Conservation (phyloP, 2,329 filamentous ascomycete species). For the Apiospora aurea region DNA sequence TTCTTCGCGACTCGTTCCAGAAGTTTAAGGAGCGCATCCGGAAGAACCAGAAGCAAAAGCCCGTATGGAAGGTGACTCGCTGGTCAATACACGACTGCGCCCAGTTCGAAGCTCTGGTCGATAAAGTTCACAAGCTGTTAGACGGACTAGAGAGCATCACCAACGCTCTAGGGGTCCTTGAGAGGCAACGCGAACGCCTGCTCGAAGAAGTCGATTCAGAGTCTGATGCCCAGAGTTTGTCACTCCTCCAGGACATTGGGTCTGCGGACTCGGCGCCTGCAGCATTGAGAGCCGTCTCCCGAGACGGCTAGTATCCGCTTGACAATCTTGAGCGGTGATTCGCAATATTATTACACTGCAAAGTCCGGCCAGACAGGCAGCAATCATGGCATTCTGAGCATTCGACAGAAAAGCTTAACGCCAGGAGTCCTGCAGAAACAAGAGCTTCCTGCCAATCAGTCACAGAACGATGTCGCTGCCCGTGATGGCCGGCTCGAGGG, state of each 20-base stretch:
- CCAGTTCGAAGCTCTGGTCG: conserved; percentile 33
- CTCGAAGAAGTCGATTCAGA: background rate
- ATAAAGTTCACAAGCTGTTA: conserved; percentile 31
- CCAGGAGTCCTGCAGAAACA: too few relatives aligned
- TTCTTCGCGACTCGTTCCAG: conserved; percentile 34
- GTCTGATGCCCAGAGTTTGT: background rate
- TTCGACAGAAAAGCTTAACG: too few relatives aligned
- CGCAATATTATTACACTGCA: background rate
- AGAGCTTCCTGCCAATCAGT: too few relatives aligned
- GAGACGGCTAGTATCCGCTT: background rate
- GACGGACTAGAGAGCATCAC: conserved; percentile 28
- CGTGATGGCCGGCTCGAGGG: too few relatives aligned
- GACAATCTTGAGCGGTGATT: background rate
- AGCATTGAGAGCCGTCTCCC: background rate
- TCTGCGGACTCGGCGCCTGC: background rate
- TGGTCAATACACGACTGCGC: conserved; percentile 34
- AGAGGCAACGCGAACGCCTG: background rate
- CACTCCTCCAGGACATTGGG: background rate
- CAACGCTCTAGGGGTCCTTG: background rate
- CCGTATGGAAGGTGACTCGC: conserved; percentile 32
- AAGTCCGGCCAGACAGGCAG: background rate
- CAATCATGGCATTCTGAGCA: rapidly evolving
- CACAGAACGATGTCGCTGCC: too few relatives aligned
- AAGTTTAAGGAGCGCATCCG: conserved; percentile 31
- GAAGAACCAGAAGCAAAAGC: conserved; percentile 33